These are phyloP conservation scores for Russula virescens DNA, from an alignment of 768 basidiomycete genomes.

Conservation along the genomic window DNA sequence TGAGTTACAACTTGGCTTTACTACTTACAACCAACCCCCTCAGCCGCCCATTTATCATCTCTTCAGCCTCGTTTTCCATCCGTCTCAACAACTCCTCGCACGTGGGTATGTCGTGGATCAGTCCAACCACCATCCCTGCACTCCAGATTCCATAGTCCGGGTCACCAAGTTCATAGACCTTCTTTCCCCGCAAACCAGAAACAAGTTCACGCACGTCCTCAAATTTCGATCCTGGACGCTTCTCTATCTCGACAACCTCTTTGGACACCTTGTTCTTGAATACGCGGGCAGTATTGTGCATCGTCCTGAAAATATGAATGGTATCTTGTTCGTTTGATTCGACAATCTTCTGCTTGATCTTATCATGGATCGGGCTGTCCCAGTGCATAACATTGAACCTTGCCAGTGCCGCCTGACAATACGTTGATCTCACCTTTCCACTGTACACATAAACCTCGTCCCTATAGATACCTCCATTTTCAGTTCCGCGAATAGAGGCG, in stretches of 20 bases:
- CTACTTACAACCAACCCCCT: conserved; percentile 24
- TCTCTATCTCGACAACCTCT: conserved; percentile 83
- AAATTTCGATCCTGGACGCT: conserved; percentile 78
- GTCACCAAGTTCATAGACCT: conserved; percentile 82
- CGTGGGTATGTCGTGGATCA: conserved; percentile 81
- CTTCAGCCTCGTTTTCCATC: conserved; percentile 73
- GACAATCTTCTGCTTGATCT: conserved; percentile 88
- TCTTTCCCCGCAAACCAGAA: conserved; percentile 58
- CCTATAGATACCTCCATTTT: conserved; percentile 29
- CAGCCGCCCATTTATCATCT: conserved; percentile 47
- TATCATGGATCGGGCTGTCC: conserved; percentile 75
- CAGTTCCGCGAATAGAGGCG: neutral
- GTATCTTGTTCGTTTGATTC: conserved; percentile 78
- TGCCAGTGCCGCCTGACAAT: neutral
- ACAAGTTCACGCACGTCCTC: conserved; percentile 77
- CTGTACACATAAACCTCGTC: conserved; percentile 90
- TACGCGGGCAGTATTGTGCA: conserved; percentile 79
- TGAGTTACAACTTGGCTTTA: conserved; percentile 26
- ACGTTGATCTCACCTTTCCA: conserved; percentile 52
- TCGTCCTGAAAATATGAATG: conserved; percentile 83
- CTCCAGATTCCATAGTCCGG: conserved; percentile 85
- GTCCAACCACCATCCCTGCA: conserved; percentile 56
- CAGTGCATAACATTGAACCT: neutral
- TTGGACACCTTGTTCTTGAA: conserved; percentile 78
- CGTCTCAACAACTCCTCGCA: conserved; percentile 63